phyloP scores from a whole-genome alignment of 768 basidiomycete species.

The Amanita subjunquillea region DNA sequence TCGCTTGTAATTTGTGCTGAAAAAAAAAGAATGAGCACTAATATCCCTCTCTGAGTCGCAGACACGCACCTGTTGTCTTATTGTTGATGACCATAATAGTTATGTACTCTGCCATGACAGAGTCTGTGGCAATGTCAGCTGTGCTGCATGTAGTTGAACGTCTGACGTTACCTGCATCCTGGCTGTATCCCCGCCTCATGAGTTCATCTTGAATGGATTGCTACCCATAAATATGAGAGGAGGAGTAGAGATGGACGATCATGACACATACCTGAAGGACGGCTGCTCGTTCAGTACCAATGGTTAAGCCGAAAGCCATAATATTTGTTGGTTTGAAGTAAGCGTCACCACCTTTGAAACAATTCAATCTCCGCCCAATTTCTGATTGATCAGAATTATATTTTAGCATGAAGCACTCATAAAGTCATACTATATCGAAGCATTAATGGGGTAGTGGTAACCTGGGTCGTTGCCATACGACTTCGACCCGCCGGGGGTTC shows the following conservation, averaged over 20 bases:
- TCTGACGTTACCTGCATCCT: constrained; percentile 54
- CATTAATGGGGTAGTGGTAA: constrained; percentile 21
- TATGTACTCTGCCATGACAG: constrained; percentile 90
- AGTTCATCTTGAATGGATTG: constrained; percentile 78
- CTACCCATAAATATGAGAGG: constrained; percentile 23
- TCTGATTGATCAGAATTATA: not conserved
- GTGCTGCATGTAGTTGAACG: constrained; percentile 4
- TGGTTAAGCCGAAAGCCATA: constrained; percentile 71
- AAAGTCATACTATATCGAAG: constrained; percentile 2
- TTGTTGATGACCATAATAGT: constrained; percentile 94
- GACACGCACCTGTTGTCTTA: constrained; percentile 59
- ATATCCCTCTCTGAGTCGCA: not conserved
- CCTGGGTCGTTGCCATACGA: constrained; percentile 8
- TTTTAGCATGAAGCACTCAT: not conserved
- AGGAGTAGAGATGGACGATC: constrained; percentile 4
- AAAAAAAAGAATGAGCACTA: constrained; percentile 7
- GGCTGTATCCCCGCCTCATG: constrained; percentile 59
- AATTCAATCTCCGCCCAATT: constrained; percentile 4
- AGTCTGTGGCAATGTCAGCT: constrained; percentile 37
- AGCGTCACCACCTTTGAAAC: constrained; percentile 9
- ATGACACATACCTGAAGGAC: constrained; percentile 48
- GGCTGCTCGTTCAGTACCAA: constrained; percentile 68
- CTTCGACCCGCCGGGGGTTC: constrained; percentile 81
- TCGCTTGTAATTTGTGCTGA: constrained; percentile 82
- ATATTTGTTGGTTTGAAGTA: constrained; percentile 26